Conservation (phyloP, 169 alveolate genomes). For the Plasmodium gallinaceum region DNA sequence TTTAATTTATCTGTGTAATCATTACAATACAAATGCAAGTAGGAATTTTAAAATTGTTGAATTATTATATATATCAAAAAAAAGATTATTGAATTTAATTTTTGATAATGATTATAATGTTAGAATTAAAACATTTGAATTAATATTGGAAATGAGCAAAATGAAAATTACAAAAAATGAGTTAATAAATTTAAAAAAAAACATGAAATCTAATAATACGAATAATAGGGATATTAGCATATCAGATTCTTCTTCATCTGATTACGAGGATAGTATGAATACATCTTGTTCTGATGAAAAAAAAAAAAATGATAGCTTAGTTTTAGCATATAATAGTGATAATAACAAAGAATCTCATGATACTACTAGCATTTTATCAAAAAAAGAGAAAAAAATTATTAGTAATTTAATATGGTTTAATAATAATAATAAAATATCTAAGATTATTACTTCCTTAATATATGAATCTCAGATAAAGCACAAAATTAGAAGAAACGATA, state of each 20-base stretch:
- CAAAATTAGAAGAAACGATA: conserved; percentile 31
- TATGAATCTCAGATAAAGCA: conserved; percentile 72
- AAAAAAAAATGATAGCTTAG: not conserved
- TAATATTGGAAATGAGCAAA: conserved; percentile 70
- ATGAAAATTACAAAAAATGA: conserved; percentile 55
- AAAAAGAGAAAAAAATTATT: conserved; percentile 61
- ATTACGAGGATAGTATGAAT: not conserved
- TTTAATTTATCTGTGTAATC: conserved; percentile 58
- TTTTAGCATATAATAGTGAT: not conserved
- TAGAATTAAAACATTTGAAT: conserved; percentile 70
- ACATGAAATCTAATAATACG: not conserved
- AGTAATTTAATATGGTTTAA: conserved; percentile 73
- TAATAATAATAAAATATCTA: conserved; percentile 60
- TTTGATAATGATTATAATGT: conserved; percentile 69
- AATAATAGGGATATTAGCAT: not conserved
- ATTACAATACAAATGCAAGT: conserved; percentile 28
- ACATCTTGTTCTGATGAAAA: not conserved
- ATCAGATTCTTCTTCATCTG: conserved; percentile 13
- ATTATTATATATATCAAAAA: conserved; percentile 50
- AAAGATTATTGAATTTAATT: conserved; percentile 63
- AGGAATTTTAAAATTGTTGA: conserved; percentile 69
- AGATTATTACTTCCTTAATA: conserved; percentile 45
- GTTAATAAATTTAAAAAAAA: conserved; percentile 24
- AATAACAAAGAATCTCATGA: not conserved
- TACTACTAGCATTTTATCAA: conserved; percentile 35